Percentiles rank a stretch among this genome's conserved stretches.
Conservation (phyloP, 805 yeast genomes). For the Candida gorgasii region DNA sequence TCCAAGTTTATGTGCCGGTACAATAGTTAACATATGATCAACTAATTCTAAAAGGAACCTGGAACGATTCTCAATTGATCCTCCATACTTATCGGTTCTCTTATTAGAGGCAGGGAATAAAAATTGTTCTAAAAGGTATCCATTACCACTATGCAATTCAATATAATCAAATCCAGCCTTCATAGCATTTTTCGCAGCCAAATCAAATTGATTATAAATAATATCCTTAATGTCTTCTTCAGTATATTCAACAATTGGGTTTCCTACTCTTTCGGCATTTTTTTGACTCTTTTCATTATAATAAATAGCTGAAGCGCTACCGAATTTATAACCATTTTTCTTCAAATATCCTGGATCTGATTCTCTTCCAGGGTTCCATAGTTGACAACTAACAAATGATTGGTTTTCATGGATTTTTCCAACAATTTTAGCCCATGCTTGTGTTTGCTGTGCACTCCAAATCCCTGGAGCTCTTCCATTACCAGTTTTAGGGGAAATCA, state of each 20-base stretch:
- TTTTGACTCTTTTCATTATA: slow-evolving; percentile 17
- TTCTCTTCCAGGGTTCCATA: slow-evolving; percentile 54
- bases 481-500: slow-evolving; percentile 38
- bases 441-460: slow-evolving; percentile 47
- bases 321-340: slow-evolving; percentile 20
- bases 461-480: slow-evolving; percentile 49
- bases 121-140: slow-evolving; percentile 41
- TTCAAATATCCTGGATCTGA: slow-evolving; percentile 26
- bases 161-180: slow-evolving; percentile 41
- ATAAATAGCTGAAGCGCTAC: slow-evolving; percentile 22
- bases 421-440: slow-evolving; percentile 48
- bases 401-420: slow-evolving; percentile 46
- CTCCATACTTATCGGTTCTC: slow-evolving; percentile 36
- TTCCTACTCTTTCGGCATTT: slow-evolving; percentile 15
- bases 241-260: slow-evolving; percentile 20
- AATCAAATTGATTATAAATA: slow-evolving; percentile 22
- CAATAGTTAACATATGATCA: slow-evolving; percentile 33
- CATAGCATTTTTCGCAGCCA: slow-evolving; percentile 30
- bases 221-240: slow-evolving; percentile 24
- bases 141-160: slow-evolving; percentile 44
- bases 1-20: slow-evolving; percentile 36
- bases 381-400: slow-evolving; percentile 47
- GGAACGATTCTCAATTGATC: slow-evolving; percentile 39
- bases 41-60: slow-evolving; percentile 32
- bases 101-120: slow-evolving; percentile 32